Evolutionary conservation across 805 yeast genomes (phyloP).

Genomic region (Teunomyces kruisii): DNA sequence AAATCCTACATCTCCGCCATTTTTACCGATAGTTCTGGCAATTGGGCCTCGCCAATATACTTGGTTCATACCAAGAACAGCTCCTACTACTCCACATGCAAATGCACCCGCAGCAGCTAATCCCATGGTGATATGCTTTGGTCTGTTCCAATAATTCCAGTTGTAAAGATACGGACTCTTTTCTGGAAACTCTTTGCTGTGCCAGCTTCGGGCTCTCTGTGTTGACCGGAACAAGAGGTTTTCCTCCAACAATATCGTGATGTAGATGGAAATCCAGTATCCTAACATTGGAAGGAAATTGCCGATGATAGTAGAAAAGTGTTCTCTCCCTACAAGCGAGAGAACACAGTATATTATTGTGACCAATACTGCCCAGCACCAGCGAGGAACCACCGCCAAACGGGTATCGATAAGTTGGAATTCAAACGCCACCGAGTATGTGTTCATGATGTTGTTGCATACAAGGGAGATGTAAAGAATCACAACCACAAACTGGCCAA

Average conservation of each 20-base stretch:
- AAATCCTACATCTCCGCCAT: slow-evolving; percentile 22
- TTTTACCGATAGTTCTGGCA: slow-evolving; percentile 13
- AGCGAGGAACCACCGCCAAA: slow-evolving; percentile 69
- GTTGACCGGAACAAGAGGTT: slow-evolving; percentile 60
- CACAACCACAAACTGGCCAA: slow-evolving; percentile 73
- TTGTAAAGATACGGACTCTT: slow-evolving; percentile 19
- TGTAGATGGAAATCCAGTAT: slow-evolving; percentile 85
- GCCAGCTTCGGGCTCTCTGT: background rate
- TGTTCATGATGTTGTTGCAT: slow-evolving; percentile 78
- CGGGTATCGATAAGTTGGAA: slow-evolving; percentile 59
- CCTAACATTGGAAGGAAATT: slow-evolving; percentile 91
- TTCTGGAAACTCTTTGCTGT: slow-evolving; percentile 3
- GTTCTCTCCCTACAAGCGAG: slow-evolving; percentile 73
- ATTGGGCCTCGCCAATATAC: slow-evolving; percentile 19
- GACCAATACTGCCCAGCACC: slow-evolving; percentile 67
- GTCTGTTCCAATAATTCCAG: slow-evolving; percentile 31
- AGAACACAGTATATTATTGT: slow-evolving; percentile 66
- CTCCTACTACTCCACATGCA: slow-evolving; percentile 17
- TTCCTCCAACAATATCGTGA: slow-evolving; percentile 69
- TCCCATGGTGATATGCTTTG: slow-evolving; percentile 20
- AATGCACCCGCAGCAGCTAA: slow-evolving; percentile 15
- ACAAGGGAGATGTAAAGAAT: slow-evolving; percentile 71
- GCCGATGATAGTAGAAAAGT: slow-evolving; percentile 69
- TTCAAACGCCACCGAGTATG: slow-evolving; percentile 80
- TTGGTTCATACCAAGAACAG: slow-evolving; percentile 23